These are phyloP conservation scores for Bipolaris bicolor DNA, from an alignment of 2,329 filamentous ascomycete species.

Conservation along the genomic window DNA sequence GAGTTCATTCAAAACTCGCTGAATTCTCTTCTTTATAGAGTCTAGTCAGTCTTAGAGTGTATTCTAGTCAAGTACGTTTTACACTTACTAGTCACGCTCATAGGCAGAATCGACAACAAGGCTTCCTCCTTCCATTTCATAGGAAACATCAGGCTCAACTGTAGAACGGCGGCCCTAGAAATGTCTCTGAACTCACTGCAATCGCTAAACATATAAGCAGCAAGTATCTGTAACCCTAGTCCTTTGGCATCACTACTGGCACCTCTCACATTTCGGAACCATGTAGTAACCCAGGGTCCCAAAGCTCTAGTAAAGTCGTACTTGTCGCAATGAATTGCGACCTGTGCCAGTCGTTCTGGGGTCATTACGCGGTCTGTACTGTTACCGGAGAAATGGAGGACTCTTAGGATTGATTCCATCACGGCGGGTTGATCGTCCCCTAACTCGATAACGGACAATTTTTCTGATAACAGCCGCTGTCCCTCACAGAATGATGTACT, in stretches of 20 bases:
- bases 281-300: conserved; percentile 8
- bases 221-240: conserved; percentile 12
- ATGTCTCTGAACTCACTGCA: neutral
- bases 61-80: neutral
- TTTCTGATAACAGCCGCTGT: conserved; percentile 5
- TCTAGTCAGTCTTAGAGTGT: neutral
- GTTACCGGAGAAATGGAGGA: conserved; percentile 9
- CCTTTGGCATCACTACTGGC: neutral
- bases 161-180: neutral
- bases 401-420: conserved; percentile 5
- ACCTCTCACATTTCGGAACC: conserved; percentile 5
- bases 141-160: neutral
- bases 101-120: neutral
- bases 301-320: conserved; percentile 11
- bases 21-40: neutral
- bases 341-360: conserved; percentile 8
- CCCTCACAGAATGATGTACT: conserved; percentile 13
- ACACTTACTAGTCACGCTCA: neutral
- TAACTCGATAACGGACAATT: conserved; percentile 3
- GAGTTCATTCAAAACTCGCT: neutral
- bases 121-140: neutral
- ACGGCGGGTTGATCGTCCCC: conserved; percentile 12
- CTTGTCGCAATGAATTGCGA: conserved; percentile 13
- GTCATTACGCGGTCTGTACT: neutral
- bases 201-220: conserved; percentile 13